Percentiles rank a stretch among this genome's conserved stretches.
These are phyloP conservation scores for Scedosporium dehoogii DNA, from an alignment of 2,329 filamentous ascomycete genomes.

Conservation along the genomic window DNA sequence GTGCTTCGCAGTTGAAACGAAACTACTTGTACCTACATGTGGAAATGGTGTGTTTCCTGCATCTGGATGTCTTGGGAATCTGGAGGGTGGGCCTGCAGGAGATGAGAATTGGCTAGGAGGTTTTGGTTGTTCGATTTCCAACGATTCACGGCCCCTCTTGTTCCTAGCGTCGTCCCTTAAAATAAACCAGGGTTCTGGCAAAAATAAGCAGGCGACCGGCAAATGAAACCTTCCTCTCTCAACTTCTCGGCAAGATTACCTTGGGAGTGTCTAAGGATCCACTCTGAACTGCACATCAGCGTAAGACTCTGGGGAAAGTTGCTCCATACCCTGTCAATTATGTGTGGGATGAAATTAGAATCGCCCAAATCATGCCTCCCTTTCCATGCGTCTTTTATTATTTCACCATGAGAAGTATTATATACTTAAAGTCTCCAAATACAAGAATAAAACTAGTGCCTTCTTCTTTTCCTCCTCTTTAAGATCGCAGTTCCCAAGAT, in stretches of 20 bases:
- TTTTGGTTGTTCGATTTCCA: no score
- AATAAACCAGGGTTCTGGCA: neutral
- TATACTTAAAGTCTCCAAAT: neutral
- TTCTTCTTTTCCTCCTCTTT: neutral
- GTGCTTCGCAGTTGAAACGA: no score
- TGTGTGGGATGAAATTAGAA: neutral
- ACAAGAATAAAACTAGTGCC: neutral
- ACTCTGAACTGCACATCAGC: neutral
- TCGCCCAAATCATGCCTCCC: neutral
- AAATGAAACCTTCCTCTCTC: neutral
- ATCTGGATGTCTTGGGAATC: no score
- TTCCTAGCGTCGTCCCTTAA: neutral
- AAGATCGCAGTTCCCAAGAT: neutral
- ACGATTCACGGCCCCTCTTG: no score
- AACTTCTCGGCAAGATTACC: neutral
- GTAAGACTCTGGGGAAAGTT: conserved; percentile 2
- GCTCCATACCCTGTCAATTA: neutral
- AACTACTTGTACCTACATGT: no score
- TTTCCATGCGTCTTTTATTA: neutral
- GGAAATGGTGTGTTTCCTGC: no score
- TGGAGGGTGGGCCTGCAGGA: no score
- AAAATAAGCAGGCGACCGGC: neutral
- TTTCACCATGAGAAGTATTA: neutral
- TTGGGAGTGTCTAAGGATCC: no score
- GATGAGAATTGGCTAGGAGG: no score